These are phyloP conservation scores for Pseudogymnoascus sp. DNA, from an alignment of 2,329 filamentous ascomycete genomes.

Conservation along the genomic window DNA sequence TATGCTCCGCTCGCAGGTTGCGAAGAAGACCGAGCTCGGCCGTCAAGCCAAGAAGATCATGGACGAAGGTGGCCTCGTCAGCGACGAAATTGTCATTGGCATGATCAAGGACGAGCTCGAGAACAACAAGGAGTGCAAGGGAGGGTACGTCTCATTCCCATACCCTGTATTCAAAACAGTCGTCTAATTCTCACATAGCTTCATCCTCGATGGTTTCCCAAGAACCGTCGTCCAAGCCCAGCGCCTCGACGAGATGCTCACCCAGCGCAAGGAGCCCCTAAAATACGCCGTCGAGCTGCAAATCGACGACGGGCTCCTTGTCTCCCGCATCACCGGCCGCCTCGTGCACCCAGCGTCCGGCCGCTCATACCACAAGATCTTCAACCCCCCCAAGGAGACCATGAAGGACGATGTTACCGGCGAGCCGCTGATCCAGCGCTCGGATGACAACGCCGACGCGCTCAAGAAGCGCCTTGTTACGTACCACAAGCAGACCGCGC, in stretches of 20 bases:
- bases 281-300: constrained; percentile 95
- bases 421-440: constrained; percentile 91
- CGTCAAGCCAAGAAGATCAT: constrained; percentile 99
- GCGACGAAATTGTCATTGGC: constrained; percentile 97
- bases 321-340: constrained; percentile 92
- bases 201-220: constrained; percentile 98
- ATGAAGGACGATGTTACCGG: constrained; percentile 98
- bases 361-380: constrained; percentile 95
- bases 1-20: constrained; percentile 97
- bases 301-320: constrained; percentile 89
- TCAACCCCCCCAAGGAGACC: constrained; percentile 89
- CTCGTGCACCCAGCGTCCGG: constrained; percentile 93
- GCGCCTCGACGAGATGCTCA: constrained; percentile 88
- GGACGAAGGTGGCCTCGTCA: constrained; percentile 95
- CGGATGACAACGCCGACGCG: constrained; percentile 92
- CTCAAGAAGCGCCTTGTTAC: constrained; percentile 90
- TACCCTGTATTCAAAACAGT: not conserved
- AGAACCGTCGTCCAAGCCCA: constrained; percentile 93
- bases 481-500: constrained; percentile 88
- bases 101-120: constrained; percentile 99
- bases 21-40: constrained; percentile 91
- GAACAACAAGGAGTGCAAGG: constrained; percentile 89
- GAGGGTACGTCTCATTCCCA: constrained; percentile 59
- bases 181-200: constrained; percentile 47
- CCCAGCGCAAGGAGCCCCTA: constrained; percentile 68